Base-by-base conservation (phyloP, 164 flowering plant species). In the Vitis rotundifolia region DNA sequence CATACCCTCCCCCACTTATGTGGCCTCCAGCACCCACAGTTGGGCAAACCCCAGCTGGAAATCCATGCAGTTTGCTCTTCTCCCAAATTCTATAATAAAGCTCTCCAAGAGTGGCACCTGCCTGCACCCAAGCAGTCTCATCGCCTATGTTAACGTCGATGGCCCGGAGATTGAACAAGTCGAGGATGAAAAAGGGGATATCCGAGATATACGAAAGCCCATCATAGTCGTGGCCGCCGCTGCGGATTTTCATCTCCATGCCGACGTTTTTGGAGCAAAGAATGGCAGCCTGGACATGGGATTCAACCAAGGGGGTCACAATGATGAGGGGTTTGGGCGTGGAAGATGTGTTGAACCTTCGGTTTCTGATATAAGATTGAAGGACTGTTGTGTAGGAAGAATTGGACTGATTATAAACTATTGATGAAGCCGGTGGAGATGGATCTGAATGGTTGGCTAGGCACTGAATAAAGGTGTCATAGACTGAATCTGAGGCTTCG, bases 1-100 rank as follows among this genome's bases (percentile, higher is more conserved):
- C 71, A 44, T 68, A 68, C 11, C 63, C 71, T 13, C 71, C 71
- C 11, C 71, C 71, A 48, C 64, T 58, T 28, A 68, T 26, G 29
- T 58, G 71, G 37, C 71, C 71, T 9, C 71, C 71, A 7, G 31
- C 56, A 9, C 68, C 68, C 6, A 64, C 31, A 29, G 68, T 49
- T 3, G n/a, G n/a, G 31, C 68, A 11, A 52, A 64, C 68, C 37
- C 56, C 55, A 52, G 37, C 55, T 8, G 68, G 68, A 28, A 64
- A 64, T 15, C n/a, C 55, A 1, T 3, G 68, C 2, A 13, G 11
- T 11, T 16, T 26, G 29, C 56, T 49, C 14, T 18, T 26, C 16
- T 28, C 7, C 11, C 53, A 54, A 49, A 64, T 52, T 4, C 57
- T 26, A 52, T 64, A 50, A 22, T 64, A 64, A 64, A 64, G 9